A percentile compares a stretch with the other conserved stretches of the same genome.
Conservation (phyloP, 768 basidiomycete species). For the Leccinellum albellum region DNA sequence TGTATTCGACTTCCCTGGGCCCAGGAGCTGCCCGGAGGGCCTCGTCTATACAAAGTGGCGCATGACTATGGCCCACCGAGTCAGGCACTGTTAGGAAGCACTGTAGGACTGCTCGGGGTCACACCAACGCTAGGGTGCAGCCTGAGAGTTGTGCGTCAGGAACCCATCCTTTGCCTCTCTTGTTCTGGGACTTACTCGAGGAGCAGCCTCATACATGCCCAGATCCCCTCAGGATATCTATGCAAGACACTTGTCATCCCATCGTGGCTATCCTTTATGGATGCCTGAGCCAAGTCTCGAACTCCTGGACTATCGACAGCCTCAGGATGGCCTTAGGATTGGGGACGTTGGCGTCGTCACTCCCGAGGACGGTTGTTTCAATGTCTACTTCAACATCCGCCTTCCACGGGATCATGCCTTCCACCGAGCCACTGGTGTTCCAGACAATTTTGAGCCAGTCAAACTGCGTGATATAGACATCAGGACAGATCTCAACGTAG, state of each 20-base stretch:
- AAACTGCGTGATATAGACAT: not conserved
- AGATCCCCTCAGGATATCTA: conserved; percentile 15
- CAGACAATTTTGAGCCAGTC: conserved; percentile 26
- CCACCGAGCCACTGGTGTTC: conserved; percentile 14
- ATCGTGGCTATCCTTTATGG: conserved; percentile 33
- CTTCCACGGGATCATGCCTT: conserved; percentile 28
- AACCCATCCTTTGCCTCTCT: no score
- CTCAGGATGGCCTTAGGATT: conserved; percentile 25
- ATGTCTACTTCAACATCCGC: conserved; percentile 36
- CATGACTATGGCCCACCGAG: no score
- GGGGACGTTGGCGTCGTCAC: conserved; percentile 37
- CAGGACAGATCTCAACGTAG: not conserved
- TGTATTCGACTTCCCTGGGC: no score
- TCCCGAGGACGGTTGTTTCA: conserved; percentile 31
- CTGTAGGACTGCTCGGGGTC: no score
- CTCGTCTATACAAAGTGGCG: no score
- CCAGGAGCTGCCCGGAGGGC: no score
- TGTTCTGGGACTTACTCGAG: not conserved
- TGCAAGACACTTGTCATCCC: conserved; percentile 6
- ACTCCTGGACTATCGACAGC: conserved; percentile 16
- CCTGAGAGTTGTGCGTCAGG: no score
- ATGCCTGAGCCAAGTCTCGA: conserved; percentile 26
- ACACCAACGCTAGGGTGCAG: no score
- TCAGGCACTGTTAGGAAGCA: no score
- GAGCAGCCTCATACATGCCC: not conserved